A percentile compares a stretch with the other conserved stretches of the same genome.
phyloP scores from a whole-genome alignment of 441 rosid genomes.

The Viola pubescens region DNA sequence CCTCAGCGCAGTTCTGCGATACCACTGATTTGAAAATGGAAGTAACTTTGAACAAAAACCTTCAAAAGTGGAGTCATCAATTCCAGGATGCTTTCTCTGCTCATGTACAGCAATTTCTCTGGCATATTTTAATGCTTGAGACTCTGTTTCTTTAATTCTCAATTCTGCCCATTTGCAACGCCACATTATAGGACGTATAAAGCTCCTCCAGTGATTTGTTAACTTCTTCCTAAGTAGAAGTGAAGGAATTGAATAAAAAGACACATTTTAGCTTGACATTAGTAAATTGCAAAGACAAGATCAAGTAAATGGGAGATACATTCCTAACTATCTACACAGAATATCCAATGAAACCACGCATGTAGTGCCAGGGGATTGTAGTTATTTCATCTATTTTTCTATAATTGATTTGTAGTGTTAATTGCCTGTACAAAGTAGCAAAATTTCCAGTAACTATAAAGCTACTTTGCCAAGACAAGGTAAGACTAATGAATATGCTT shows the following conservation, averaged over 20 bases:
- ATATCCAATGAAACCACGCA: neutral
- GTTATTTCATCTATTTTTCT: neutral
- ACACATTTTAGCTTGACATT: neutral
- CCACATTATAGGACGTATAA: conserved; percentile 83
- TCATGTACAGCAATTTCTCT: conserved; percentile 47
- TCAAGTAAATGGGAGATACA: neutral
- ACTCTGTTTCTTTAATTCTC: conserved; percentile 61
- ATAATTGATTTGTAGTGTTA: too few relatives aligned
- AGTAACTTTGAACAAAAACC: conserved; percentile 51
- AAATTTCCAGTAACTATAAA: too few relatives aligned
- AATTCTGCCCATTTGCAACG: conserved; percentile 87
- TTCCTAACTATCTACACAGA: neutral
- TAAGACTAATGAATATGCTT: too few relatives aligned
- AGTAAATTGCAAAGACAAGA: neutral
- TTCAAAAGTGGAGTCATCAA: conserved; percentile 41
- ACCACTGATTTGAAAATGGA: conserved; percentile 49
- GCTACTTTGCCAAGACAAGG: too few relatives aligned
- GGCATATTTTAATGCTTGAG: conserved; percentile 51
- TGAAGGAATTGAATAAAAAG: conserved; percentile 7
- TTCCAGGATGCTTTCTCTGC: conserved; percentile 37
- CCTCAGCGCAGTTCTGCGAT: conserved; percentile 49
- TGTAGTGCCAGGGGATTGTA: neutral
- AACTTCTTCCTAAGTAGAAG: conserved; percentile 58
- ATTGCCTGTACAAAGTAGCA: too few relatives aligned
- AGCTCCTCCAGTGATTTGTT: conserved; percentile 77